phyloP scores from a whole-genome alignment of 257 asterid species.

The Petrea volubilis region DNA sequence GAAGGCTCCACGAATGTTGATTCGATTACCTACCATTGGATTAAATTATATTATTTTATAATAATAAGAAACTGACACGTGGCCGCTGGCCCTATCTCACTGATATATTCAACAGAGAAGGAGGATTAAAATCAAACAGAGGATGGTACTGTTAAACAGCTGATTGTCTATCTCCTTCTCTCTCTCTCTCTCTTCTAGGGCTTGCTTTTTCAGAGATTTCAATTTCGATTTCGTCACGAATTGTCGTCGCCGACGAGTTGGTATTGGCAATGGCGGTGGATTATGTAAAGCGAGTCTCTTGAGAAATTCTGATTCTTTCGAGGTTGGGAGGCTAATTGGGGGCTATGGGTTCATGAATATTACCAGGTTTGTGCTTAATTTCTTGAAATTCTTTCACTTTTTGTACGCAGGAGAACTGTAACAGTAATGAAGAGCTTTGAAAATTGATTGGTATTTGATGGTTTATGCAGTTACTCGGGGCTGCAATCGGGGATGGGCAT shows the following conservation, averaged over 20 bases:
- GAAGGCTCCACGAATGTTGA: conserved; percentile 21
- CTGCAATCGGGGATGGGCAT: conserved; percentile 41
- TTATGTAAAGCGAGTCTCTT: conserved; percentile 59
- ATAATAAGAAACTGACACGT: not conserved
- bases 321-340: conserved; percentile 83
- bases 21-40: not conserved
- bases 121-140: no score
- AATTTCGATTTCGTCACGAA: not conserved
- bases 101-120: not conserved
- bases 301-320: conserved; percentile 62
- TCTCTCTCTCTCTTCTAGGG: not conserved
- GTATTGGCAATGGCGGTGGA: not conserved
- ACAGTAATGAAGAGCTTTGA: not conserved
- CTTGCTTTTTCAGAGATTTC: conserved; percentile 27
- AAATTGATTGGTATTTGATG: conserved; percentile 7
- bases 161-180: not conserved
- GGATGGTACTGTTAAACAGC: no score
- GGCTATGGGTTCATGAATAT: conserved; percentile 91
- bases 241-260: conserved; percentile 25
- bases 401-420: not conserved
- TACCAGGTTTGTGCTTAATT: conserved; percentile 52
- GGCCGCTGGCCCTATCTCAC: conserved; percentile 18
- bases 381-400: not conserved
- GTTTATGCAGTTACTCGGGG: conserved; percentile 72
- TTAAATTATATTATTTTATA: not conserved